A percentile compares a stretch with the other conserved stretches of the same genome.
Evolutionary conservation across 2,329 filamentous ascomycete species (phyloP).

Genomic region (Remersonia thermophila): DNA sequence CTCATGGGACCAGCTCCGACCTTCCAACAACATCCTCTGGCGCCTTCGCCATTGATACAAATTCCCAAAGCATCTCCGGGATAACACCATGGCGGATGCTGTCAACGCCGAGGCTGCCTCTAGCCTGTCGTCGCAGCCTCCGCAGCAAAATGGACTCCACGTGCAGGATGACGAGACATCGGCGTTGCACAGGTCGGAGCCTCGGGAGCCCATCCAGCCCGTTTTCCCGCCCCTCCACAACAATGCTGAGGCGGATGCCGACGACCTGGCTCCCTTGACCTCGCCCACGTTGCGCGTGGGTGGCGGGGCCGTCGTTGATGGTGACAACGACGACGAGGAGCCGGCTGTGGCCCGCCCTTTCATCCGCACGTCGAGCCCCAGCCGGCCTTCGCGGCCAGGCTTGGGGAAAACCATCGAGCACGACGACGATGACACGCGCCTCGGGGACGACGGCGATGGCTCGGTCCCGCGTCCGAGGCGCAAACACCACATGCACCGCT

Average conservation of each 20-base stretch:
- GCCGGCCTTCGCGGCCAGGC: constrained; percentile 24
- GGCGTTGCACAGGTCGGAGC: constrained; percentile 1
- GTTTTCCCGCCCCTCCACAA: constrained; percentile 31
- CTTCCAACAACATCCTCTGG: too few species aligned
- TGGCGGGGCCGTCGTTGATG: constrained; percentile 15
- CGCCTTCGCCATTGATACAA: too few species aligned
- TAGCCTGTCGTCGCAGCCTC: too few species aligned
- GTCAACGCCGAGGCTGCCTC: too few species aligned
- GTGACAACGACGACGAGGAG: constrained; percentile 47
- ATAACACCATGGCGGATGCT: too few species aligned
- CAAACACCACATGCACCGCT: constrained; percentile 75
- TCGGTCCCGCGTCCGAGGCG: constrained; percentile 21
- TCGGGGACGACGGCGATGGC: constrained; percentile 16
- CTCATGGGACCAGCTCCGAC: too few species aligned
- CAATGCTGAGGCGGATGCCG: constrained; percentile 27
- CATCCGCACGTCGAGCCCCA: constrained; percentile 41
- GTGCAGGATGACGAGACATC: too few species aligned
- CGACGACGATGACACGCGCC: constrained; percentile 23
- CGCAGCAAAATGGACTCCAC: too few species aligned
- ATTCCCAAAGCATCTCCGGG: too few species aligned
- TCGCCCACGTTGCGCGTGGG: constrained; percentile 12
- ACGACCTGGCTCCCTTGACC: constrained; percentile 19
- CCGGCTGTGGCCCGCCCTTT: constrained; percentile 46
- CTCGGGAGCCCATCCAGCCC: constrained; percentile 12
- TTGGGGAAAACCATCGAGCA: constrained; percentile 12